Evolutionary conservation across 208 protist genomes (phyloP).

Genomic region (Crithidia thermophila): DNA sequence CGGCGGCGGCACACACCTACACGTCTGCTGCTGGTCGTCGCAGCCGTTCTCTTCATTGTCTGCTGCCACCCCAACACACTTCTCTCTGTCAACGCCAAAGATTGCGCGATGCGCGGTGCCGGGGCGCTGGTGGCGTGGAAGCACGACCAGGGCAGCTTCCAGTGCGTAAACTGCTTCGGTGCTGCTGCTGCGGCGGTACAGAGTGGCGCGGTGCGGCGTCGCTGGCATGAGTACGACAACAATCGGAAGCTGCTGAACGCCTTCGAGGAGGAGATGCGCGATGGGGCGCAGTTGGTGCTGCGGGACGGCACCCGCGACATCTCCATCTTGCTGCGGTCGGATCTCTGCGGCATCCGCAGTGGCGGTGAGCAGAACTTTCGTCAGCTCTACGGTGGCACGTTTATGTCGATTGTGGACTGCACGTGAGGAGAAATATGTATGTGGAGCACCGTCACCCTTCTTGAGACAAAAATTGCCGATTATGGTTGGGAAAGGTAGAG

Average conservation of each 20-base stretch:
- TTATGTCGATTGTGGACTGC: slow-evolving; percentile 67
- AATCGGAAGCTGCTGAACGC: slow-evolving; percentile 26
- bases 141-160: slow-evolving; percentile 67
- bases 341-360: slow-evolving; percentile 58
- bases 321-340: slow-evolving; percentile 56
- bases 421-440: slow-evolving; percentile 35
- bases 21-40: slow-evolving; percentile 8
- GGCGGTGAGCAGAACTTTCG: slow-evolving; percentile 53
- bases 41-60: no score
- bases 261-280: slow-evolving; percentile 51
- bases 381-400: slow-evolving; percentile 71
- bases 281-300: slow-evolving; percentile 47
- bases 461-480: no score
- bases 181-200: background rate
- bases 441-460: no score
- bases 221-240: slow-evolving; percentile 65
- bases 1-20: background rate
- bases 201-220: background rate
- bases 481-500: no score
- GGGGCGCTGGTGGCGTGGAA: slow-evolving; percentile 58
- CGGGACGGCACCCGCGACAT: slow-evolving; percentile 40
- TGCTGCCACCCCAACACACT: background rate
- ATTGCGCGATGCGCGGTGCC: slow-evolving; percentile 29
- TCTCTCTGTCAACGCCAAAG: slow-evolving; percentile 34
- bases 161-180: slow-evolving; percentile 33